Evolutionary conservation across 2,329 filamentous ascomycete species (phyloP), one percentile per base, ranked within the genome.

Genomic region (Fusarium continuum): DNA sequence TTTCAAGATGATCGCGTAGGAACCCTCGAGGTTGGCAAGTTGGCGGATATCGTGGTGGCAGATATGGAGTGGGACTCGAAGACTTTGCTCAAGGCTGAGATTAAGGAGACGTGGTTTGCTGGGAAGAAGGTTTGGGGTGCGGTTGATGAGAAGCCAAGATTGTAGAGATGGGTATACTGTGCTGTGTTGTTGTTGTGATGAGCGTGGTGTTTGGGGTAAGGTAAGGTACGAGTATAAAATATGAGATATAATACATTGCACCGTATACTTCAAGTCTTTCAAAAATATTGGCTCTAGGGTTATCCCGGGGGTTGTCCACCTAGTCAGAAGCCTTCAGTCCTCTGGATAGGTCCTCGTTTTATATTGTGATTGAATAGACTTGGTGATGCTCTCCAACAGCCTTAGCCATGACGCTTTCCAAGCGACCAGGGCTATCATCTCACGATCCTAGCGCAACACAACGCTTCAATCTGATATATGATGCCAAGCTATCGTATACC

Each of bases 61-160:
- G 75, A 78, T 39, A 72, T 85, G 80, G 72, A 77, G 38, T 86
- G 82, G 80, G 78, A 82, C 26, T 75, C 78, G 13, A 75, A 76
- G 22, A 77, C 72, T 52, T 67, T 87, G 55, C 71, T 85, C 35
- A 72, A 77, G 22, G 81, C 82, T 0, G 75, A 70, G 48, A 75
- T 85, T 1, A 62, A 70, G 40, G 77, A 86, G 76, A 87, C 84
- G 1, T 87, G 83, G 83, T 83, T 81, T 58, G 75, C 68, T 3
- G 84, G 85, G 0, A 68, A 65, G 40, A 78, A 65, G 67, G 77
- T 83, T 28, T 82, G 69, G 69, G 64, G 65, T 43, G 43, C 55
- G n/a, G 11, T 13, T n/a, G 17, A 35, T 20, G 34, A 8, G 1
- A 25, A 16, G 25, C 7, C 17, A 4, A 39, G 25, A 10, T 2